Evolutionary conservation across 352 stramenopile genomes (phyloP), one percentile per base, ranked within the genome.

Genomic region (Globisporangium middletonii): DNA sequence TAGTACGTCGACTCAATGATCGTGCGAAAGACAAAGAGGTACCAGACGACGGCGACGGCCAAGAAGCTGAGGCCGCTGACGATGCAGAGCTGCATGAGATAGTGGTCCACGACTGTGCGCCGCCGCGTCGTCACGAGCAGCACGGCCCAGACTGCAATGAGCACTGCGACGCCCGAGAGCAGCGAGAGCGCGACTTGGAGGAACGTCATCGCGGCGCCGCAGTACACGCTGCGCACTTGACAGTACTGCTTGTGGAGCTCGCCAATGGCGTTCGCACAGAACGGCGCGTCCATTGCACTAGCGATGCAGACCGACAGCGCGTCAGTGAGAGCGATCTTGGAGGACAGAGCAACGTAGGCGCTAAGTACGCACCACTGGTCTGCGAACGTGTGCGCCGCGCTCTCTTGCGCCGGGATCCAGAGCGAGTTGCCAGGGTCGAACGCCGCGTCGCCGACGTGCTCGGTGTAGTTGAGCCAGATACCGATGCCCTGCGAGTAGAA

Each of bases 381-480:
- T 16, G 71, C 64, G 62, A 83, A 92, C 15, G 69, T 73, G 55
- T 90, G 60, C 19, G 65, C 71, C 8, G 63, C 78, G 33, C 73
- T 92, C 49, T 67, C 62, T 51, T 92, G 82, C 11, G 73, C 65
- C 18, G 82, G 82, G 16, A 88, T 66, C 82, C 82, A 92, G 27
- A 92, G 72, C 44, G 82, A 89, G 55, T 92, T 92, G 41, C 79
- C 76, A 1, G 82, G 82, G 42, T 90, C 82, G 44, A 86, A 92
- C 46, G 49, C 64, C 5, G 67, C 59, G 50, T 86, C 82, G 28
- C 82, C 82, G 30, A 86, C 76, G 52, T 89, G 82, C 57, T 88
- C 75, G 3, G 82, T 92, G 67, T 82, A 92, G 63, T 92, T 92
- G 57, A 88, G 78, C 82, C 82, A 92, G 19, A 92, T 60, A 1